Base-by-base conservation (phyloP, 2,329 filamentous ascomycete species). In the Aspergillus chevalieri region DNA sequence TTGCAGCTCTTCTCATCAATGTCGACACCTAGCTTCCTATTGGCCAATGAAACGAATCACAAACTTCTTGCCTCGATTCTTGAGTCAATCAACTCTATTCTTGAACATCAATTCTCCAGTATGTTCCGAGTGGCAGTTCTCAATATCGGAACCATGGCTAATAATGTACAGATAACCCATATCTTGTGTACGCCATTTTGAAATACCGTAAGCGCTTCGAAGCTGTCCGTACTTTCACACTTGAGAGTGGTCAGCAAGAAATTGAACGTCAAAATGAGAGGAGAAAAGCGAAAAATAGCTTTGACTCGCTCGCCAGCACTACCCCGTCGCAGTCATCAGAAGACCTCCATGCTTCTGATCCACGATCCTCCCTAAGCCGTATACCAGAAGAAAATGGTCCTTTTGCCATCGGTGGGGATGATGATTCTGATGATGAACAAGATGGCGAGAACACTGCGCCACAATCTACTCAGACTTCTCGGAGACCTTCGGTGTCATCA, bases 21-120 rank as follows among this genome's bases (percentile, higher is more conserved):
- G 87, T 94, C 92, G 7, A 88, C 90, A 0, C 92, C 93, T 0
- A 89, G 87, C 28, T 98, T 97, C 65, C 74, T 98, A 8, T 76
- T 97, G 15, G 89, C 89, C 6, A 97, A 95, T 60, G 93, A 98
- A 51, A 87, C 82, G 34, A 98, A 98, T 57, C 88, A 97, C 64
- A 74, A 77, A 28, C 79, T 97, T 4, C 76, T 98, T 6, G 80
- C 83, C 44, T 91, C 90, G 0, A 72, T 97, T 22, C 76, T 98
- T 8, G 89, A 96, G 64, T 91, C 89, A 0, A 84, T 97, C 63
- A 95, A 93, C 65, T 83, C 89, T 2, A 86, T 95, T 41, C 76
- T 97, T 34, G 93, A 97, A 69, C 88, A 96, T 65, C 86, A 95
- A 62, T 93, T 89, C 63, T 78, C 76, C 45, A 82, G 87, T 89